Conservation (phyloP, 2,329 filamentous ascomycete species). For the Penicillium sclerotiorum region DNA sequence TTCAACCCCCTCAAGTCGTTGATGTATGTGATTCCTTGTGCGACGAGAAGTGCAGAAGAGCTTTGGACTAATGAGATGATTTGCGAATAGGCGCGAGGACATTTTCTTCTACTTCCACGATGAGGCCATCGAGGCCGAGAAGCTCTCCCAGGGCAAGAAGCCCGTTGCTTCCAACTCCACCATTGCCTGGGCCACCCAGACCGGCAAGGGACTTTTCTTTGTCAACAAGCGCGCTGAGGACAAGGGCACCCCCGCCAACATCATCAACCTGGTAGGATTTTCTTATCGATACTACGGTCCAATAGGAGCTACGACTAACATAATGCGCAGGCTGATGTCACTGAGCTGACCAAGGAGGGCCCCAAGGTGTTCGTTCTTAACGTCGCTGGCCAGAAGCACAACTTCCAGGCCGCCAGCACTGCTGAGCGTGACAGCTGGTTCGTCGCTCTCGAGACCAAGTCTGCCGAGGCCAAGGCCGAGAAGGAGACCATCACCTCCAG, state of each 20-base stretch:
- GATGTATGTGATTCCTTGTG: constrained; percentile 1
- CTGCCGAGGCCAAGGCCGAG: constrained; percentile 68
- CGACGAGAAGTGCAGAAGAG: background rate
- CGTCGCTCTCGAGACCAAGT: constrained; percentile 77
- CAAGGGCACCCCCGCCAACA: constrained; percentile 77
- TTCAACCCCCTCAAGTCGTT: too few species aligned
- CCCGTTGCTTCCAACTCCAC: constrained; percentile 74
- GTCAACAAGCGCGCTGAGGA: constrained; percentile 81
- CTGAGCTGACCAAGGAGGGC: constrained; percentile 75
- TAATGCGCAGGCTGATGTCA: constrained; percentile 60
- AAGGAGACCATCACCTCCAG: constrained; percentile 69
- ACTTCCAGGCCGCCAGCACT: constrained; percentile 76
- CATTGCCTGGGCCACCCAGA: constrained; percentile 87
- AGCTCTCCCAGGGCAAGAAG: constrained; percentile 84
- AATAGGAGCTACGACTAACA: constrained; percentile 32
- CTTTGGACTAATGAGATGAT: constrained; percentile 8
- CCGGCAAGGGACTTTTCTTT: constrained; percentile 93
- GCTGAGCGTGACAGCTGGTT: constrained; percentile 93
- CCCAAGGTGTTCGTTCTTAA: constrained; percentile 83
- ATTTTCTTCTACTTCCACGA: constrained; percentile 87
- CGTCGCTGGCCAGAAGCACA: constrained; percentile 85
- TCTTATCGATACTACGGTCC: background rate
- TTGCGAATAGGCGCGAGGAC: constrained; percentile 73
- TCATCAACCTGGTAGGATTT: constrained; percentile 77
- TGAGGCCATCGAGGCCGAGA: constrained; percentile 72